A percentile compares a stretch with the other conserved stretches of the same genome.
phyloP scores from a whole-genome alignment of 805 yeast genomes.

The Cyberlindnera maclurae region DNA sequence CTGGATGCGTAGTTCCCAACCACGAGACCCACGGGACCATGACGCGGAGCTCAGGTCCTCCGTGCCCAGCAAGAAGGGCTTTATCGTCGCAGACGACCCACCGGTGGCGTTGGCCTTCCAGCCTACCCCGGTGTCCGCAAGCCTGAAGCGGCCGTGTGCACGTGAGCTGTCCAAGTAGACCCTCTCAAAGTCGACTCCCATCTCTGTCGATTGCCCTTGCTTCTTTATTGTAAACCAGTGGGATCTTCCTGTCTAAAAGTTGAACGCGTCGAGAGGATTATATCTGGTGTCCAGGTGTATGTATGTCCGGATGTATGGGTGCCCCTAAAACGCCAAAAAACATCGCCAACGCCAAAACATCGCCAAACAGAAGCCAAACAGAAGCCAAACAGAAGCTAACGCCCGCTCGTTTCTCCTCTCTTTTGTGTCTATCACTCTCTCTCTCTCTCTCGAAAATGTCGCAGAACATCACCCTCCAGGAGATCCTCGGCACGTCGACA shows the following conservation, averaged over 20 bases:
- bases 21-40: slow-evolving; percentile 94
- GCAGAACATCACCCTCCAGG: slow-evolving; percentile 11
- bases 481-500: slow-evolving; percentile 8
- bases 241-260: no score
- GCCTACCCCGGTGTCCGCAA: slow-evolving; percentile 95
- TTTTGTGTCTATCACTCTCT: no score
- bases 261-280: no score
- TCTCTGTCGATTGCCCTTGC: slow-evolving; percentile 4
- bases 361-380: no score
- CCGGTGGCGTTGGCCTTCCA: slow-evolving; percentile 73
- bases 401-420: no score
- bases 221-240: no score
- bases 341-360: no score
- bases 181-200: slow-evolving; percentile 68
- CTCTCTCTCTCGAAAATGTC: no score
- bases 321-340: no score
- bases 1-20: slow-evolving; percentile 81
- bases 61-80: slow-evolving; percentile 84
- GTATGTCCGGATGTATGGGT: no score
- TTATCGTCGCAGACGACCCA: slow-evolving; percentile 39
- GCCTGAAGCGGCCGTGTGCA: slow-evolving; percentile 80
- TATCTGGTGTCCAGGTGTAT: no score
- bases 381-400: no score
- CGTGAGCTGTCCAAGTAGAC: slow-evolving; percentile 85
- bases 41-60: slow-evolving; percentile 71